Base-by-base conservation (phyloP, 768 basidiomycete species). In the Amanita pallidorosea region DNA sequence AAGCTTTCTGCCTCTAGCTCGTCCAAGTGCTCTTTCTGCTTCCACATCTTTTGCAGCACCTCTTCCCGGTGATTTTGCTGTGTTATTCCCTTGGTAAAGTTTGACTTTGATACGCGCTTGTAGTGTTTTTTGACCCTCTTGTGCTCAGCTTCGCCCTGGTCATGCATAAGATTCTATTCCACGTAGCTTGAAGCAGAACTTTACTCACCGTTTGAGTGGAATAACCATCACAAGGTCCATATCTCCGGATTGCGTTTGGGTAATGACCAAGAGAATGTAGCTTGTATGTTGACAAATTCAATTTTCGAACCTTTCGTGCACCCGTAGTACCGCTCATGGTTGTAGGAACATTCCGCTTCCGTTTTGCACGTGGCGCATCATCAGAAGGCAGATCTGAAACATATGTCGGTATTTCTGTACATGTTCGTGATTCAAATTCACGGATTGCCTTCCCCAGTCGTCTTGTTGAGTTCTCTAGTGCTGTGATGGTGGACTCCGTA, bases 151-250 rank as follows among this genome's bases (percentile, higher is more conserved):
- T 46, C 29, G n/a, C 45, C 45, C 33, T 46, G 18, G 34, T 4
- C 12, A 17, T 31, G 5, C n/a, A 2, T 27, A 4, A 18, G n/a
- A 25, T 11, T 25, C 13, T 5, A 45, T 4, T 20, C 18, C 7
- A 29, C n/a, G n/a, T n/a, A 45, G 17, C 5, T 33, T 9, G n/a
- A 29, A 5, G 6, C 27, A 27, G 7, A 5, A 36, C 5, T 33
- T 5, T 18, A 52, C 58, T 47, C 45, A 74, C 71, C 7, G 59
- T 40, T 22, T 69, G 64, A 1, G 68, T 72, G 0, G 66, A 65
- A 49, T 67, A 72, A 1, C 57, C 60, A 41, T 74, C 68, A 2
- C 65, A 65, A 1, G 67, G 67, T 0, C 73, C 67, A 36, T 58
- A 63, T 0, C 2, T 0, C 0, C 23, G 17, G 7, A 73, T 69